phyloP scores from a whole-genome alignment of 768 basidiomycete species.

The Trametes maxima region DNA sequence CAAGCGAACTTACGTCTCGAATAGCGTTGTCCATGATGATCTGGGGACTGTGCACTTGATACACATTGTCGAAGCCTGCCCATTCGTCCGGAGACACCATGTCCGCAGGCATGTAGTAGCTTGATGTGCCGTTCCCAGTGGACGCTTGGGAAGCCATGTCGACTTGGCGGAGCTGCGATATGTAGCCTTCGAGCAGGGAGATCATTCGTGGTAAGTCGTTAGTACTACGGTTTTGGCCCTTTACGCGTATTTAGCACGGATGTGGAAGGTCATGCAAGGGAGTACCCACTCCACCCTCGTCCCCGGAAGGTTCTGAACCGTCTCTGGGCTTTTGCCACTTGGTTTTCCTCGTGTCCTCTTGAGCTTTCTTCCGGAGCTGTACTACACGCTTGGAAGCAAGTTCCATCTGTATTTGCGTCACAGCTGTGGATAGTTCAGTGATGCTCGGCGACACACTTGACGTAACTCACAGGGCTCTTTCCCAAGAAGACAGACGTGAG shows the following conservation, averaged over 20 bases:
- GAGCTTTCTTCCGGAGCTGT: slow-evolving; percentile 43
- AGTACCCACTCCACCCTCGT: neutral
- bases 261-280: neutral
- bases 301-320: neutral
- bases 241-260: neutral
- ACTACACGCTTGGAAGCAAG: slow-evolving; percentile 57
- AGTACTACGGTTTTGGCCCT: neutral
- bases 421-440: slow-evolving; percentile 44
- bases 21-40: slow-evolving; percentile 75
- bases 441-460: neutral
- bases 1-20: slow-evolving; percentile 63
- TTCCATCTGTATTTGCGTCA: slow-evolving; percentile 63
- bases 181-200: slow-evolving; percentile 60
- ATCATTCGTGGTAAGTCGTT: slow-evolving; percentile 52
- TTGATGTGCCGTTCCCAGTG: slow-evolving; percentile 26
- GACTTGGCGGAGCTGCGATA: slow-evolving; percentile 51
- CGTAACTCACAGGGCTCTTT: slow-evolving; percentile 61
- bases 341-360: neutral
- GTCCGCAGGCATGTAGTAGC: slow-evolving; percentile 69
- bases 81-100: slow-evolving; percentile 69
- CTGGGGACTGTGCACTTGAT: slow-evolving; percentile 86
- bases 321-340: neutral
- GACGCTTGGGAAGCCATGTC: slow-evolving; percentile 41
- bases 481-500: slow-evolving; percentile 81
- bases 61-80: slow-evolving; percentile 87